Conservation (phyloP, 164 flowering plant species). For the Chimonanthus salicifolius region DNA sequence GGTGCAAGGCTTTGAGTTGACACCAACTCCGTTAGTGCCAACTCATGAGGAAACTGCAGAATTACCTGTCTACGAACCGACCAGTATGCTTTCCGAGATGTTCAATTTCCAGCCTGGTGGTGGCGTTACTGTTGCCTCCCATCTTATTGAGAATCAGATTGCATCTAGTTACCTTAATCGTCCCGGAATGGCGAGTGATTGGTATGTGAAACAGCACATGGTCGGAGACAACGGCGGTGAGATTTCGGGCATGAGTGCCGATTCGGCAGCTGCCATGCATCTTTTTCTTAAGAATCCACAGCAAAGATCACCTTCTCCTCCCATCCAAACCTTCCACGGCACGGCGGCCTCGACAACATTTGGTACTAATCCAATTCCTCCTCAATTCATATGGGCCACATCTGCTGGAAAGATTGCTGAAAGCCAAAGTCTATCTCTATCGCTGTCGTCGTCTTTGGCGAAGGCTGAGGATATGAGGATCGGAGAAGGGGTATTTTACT, state of each 20-base stretch:
- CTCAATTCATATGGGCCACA: conserved; percentile 27
- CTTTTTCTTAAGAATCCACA: conserved; percentile 83
- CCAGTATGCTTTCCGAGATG: conserved; percentile 89
- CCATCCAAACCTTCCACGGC: conserved; percentile 24
- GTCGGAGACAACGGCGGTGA: conserved; percentile 21
- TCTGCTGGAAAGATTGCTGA: conserved; percentile 24
- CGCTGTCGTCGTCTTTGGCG: conserved; percentile 61
- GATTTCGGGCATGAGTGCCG: conserved; percentile 60
- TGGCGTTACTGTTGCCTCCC: conserved; percentile 17
- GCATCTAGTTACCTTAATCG: conserved; percentile 24
- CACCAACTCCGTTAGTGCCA: conserved; percentile 38
- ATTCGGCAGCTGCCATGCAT: conserved; percentile 90
- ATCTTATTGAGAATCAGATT: conserved; percentile 40
- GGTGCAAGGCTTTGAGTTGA: conserved; percentile 42
- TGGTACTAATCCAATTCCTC: not conserved
- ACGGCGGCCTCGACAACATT: not conserved
- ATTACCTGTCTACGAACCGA: conserved; percentile 48
- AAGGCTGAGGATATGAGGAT: conserved; percentile 67
- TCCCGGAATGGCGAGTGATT: conserved; percentile 19
- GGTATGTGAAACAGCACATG: conserved; percentile 37
- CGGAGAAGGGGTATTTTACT: conserved; percentile 47
- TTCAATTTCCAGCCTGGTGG: conserved; percentile 50
- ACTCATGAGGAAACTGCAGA: conserved; percentile 35
- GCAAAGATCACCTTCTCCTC: conserved; percentile 44
- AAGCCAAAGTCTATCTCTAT: conserved; percentile 65